Evolutionary conservation across 805 yeast genomes (phyloP), one percentile per base, ranked within the genome.

Genomic region (Spathaspora girioi): DNA sequence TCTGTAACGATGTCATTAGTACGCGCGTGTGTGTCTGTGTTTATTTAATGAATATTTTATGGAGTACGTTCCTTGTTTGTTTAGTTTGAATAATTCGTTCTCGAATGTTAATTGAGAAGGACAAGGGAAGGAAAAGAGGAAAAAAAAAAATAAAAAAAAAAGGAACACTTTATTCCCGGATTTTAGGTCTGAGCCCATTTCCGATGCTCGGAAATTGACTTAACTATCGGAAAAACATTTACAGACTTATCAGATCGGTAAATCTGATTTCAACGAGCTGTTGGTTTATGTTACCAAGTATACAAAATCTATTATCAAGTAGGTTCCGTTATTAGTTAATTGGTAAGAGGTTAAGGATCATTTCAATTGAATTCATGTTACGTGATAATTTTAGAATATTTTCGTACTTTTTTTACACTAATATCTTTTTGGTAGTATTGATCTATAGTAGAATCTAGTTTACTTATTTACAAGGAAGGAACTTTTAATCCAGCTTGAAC

Each of bases 1-100:
- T 59, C 41, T 66, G 70, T 52, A 67, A 59, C n/a, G 70, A 65
- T 18, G 70, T 63, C 69, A 63, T 23, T 64, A 9, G 38, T n/a
- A n/a, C n/a, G n/a, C n/a, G n/a, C 53, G 18, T 26, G 23, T 23
- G 15, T 15, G 8, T 10, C 27, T 38, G 17, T 45, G 15, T 44
- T n/a, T 38, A 29, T 40, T 27, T 32, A 11, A 11, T 47, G 15
- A 19, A 10, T 15, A n/a, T 20, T 14, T 32, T 46, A 35, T 35
- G 17, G 40, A 15, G 14, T 35, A 35, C 14, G 35, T 31, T 31
- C n/a, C 15, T 14, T 11, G 40, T 45, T 17, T 45, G 8, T 43
- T 23, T 9, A 15, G 18, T 14, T 26, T 44, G 19, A 23, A 18
- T 31, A n/a, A n/a, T 45, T 29, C 31, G 9, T 31, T 19, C n/a